Base-by-base conservation (phyloP, 208 protist genomes). In the Trypanosoma congolense region DNA sequence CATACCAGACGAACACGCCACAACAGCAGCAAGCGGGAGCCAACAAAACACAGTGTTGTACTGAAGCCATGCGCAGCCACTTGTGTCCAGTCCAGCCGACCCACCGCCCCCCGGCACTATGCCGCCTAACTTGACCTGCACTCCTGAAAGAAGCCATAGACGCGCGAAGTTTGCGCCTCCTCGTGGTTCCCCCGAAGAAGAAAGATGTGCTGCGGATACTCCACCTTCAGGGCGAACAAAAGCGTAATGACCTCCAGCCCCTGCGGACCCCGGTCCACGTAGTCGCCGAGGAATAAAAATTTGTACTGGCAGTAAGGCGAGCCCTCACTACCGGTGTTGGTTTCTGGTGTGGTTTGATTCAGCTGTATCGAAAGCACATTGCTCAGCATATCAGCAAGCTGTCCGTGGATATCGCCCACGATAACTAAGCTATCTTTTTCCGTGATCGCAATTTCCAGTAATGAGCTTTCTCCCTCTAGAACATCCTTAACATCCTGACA, bases 231-330 rank as follows among this genome's bases (percentile, higher is more conserved):
- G 1, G 83, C 84, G 4, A 94, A 50, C 2, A 96, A 65, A 8
- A 93, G 80, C 9, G 88, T 51, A 38, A 95, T 86, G 0, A 88
- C 75, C 64, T 95, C 88, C 6, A 95, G 62, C 25, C 83, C 77
- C 33, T 82, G 71, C 41, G 84, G 72, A 0, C 96, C 96, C 43
- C 96, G 83, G 65, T 99, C 97, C 6, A 98, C 97, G 63, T 98
- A 99, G 65, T 99, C 96, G 30, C 97, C 96, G 38, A 99, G 83
- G 68, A 99, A 99, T n/a, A 99, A 74, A 65, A 96, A 95, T 12
- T 79, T 77, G 24, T 70, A 18, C n/a, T n/a, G n/a, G 55, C 70
- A 56, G 66, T 71, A 25, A 36, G 48, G 1, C 42, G 14, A 16
- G 8, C 3, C 9, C 33, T 44, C 42, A 26, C 14, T 41, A 47